Evolutionary conservation across 345 rosid species (phyloP).

Genomic region (Populus simonii): DNA sequence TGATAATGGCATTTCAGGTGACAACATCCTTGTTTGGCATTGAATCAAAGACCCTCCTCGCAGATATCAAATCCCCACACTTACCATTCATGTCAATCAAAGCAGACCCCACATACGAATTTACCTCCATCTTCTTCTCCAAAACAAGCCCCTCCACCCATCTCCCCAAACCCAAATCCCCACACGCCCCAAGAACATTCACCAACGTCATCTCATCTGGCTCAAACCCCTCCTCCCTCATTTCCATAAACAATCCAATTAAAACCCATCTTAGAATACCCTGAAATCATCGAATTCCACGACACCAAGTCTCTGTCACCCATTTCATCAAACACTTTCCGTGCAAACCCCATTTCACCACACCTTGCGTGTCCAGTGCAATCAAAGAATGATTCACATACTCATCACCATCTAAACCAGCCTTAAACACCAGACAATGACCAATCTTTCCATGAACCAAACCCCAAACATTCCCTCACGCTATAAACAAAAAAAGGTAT

Average conservation of each 20-base stretch:
- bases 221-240: too few relatives aligned
- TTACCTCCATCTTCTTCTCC: too few relatives aligned
- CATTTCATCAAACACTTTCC: background rate
- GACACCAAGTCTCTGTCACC: too few relatives aligned
- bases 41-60: constrained; percentile 66
- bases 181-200: too few relatives aligned
- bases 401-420: constrained; percentile 39
- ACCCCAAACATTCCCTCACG: constrained; percentile 55
- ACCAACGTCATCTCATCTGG: too few relatives aligned
- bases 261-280: too few relatives aligned
- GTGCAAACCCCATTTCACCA: constrained; percentile 17
- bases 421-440: constrained; percentile 54
- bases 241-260: background rate
- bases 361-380: constrained; percentile 25
- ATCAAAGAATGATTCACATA: too few relatives aligned
- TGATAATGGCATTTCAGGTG: constrained; percentile 88
- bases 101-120: too few relatives aligned
- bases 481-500: constrained; percentile 63
- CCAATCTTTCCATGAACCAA: constrained; percentile 45
- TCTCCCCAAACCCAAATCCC: too few relatives aligned
- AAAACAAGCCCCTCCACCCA: too few relatives aligned
- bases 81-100: too few relatives aligned
- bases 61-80: constrained; percentile 66
- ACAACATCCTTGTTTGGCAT: constrained; percentile 58
- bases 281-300: too few relatives aligned